Evolutionary conservation across 2,329 filamentous ascomycete genomes (phyloP), one percentile per base, ranked within the genome.

Genomic region (Fusarium goolgardi): DNA sequence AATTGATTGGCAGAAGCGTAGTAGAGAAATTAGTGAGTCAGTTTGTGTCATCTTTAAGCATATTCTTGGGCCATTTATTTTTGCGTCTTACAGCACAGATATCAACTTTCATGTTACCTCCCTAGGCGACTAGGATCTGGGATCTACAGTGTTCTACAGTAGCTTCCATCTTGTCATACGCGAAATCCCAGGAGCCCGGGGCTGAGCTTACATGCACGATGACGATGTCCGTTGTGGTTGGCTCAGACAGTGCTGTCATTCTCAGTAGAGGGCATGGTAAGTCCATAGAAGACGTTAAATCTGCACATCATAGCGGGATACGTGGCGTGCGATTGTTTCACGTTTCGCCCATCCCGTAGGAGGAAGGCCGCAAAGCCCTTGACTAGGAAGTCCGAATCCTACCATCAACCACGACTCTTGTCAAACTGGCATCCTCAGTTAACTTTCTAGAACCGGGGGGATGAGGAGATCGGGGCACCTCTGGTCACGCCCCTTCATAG

Each of bases 271-370:
- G 35, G 47, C 34, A 57, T 58, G 61, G 43, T 44, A 34, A 50
- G 18, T n/a, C 34, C 23, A 3, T 40, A 67, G 46, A 51, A 59
- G 56, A 62, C 44, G 34, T 40, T 47, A 29, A 53, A 57, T 52
- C 54, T 59, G 63, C 41, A 55, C 51, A 70, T 58, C 35, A 64
- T 60, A 68, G 56, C 55, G 53, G 49, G 52, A 55, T 58, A 59
- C 67, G 61, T 72, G 71, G 69, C 65, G 60, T 54, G 52, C 58
- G 58, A 63, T 46, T 66, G 71, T 71, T 73, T 73, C 71, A 65
- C 44, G 65, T 73, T 70, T 65, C 65, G 59, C 65, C 65, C 69
- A 63, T 64, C 55, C 65, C 65, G 43, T 50, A 66, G 49, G 47
- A 55, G 65, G 56, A 69, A 69, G 61, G 59, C 54, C 55, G 43